These are phyloP conservation scores for Suillus subluteus DNA, from an alignment of 768 basidiomycete genomes.

Conservation along the genomic window DNA sequence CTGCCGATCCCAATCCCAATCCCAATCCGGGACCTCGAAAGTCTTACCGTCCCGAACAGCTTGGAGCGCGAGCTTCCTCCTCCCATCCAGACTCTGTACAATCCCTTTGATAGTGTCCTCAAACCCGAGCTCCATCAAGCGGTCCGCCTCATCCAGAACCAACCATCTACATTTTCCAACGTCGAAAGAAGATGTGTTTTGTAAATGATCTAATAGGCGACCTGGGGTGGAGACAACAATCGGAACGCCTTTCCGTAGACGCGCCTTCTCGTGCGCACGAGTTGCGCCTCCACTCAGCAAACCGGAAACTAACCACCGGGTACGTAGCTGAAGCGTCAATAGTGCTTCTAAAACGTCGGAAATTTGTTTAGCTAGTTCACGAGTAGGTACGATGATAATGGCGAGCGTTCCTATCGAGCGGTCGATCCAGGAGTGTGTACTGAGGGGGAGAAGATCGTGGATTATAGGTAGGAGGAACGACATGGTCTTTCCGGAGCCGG, in stretches of 20 bases:
- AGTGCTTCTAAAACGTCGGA: conserved; percentile 90
- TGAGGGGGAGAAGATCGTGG: conserved; percentile 90
- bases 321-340: conserved; percentile 71
- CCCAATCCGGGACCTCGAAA: conserved; percentile 82
- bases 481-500: conserved; percentile 95
- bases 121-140: conserved; percentile 97
- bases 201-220: conserved; percentile 91
- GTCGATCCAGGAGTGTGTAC: conserved; percentile 90
- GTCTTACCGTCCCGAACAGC: conserved; percentile 69
- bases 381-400: conserved; percentile 91
- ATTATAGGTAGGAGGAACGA: conserved; percentile 94
- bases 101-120: conserved; percentile 95
- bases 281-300: conserved; percentile 94
- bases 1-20: conserved; percentile 80
- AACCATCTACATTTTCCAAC: conserved; percentile 95
- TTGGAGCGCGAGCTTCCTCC: conserved; percentile 69
- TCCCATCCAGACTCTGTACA: conserved; percentile 82
- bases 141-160: conserved; percentile 95
- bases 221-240: conserved; percentile 97
- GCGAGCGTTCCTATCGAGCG: conserved; percentile 94
- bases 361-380: conserved; percentile 96
- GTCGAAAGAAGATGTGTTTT: conserved; percentile 92
- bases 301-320: conserved; percentile 94
- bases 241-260: conserved; percentile 91
- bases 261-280: conserved; percentile 92